These are phyloP conservation scores for Macadamia integrifolia DNA, from an alignment of 164 flowering plant species.

Conservation along the genomic window DNA sequence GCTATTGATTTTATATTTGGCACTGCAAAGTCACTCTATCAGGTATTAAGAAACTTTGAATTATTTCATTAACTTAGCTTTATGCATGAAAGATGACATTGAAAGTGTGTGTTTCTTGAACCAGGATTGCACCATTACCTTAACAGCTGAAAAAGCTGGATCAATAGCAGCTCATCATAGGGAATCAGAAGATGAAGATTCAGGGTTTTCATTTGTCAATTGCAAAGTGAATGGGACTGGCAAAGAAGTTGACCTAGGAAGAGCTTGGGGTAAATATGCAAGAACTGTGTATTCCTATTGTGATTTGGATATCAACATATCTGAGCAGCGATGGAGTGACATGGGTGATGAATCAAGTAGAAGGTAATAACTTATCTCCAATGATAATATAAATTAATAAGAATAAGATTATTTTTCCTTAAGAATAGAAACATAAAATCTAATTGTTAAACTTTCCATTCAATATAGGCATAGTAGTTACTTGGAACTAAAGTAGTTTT, in stretches of 20 bases:
- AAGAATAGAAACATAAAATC: no score
- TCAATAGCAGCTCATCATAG: conserved; percentile 86
- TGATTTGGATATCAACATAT: conserved; percentile 39
- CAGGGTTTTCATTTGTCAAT: conserved; percentile 75
- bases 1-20: conserved; percentile 82
- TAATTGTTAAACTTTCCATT: no score
- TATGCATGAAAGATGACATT: no score
- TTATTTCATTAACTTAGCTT: no score
- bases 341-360: conserved; percentile 50
- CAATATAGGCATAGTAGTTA: no score
- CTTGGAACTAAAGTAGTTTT: background rate
- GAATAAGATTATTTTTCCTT: no score
- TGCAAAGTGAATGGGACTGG: conserved; percentile 67
- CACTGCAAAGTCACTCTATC: conserved; percentile 53
- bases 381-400: background rate
- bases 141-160: conserved; percentile 47
- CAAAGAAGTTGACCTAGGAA: conserved; percentile 37
- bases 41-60: conserved; percentile 25
- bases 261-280: conserved; percentile 91
- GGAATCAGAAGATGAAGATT: conserved; percentile 37
- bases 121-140: conserved; percentile 53
- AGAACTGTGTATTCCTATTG: conserved; percentile 53
- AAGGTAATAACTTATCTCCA: conserved; percentile 12
- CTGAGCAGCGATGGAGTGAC: conserved; percentile 68
- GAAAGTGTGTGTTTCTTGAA: background rate